Base-by-base conservation (phyloP, 257 asterid genomes). In the Scutellaria barbata region DNA sequence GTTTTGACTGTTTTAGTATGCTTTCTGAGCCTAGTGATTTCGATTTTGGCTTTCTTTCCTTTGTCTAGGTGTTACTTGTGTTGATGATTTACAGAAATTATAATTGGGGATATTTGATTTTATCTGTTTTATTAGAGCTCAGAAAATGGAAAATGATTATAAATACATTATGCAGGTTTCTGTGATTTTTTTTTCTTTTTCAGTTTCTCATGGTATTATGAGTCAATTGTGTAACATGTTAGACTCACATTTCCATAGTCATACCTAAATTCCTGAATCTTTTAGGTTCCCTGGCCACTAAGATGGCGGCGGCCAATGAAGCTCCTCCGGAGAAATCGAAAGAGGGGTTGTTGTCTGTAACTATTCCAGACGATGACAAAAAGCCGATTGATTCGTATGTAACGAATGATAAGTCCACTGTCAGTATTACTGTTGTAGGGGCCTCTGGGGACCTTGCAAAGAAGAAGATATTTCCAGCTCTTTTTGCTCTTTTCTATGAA, bases 381-480 rank as follows among this genome's bases (percentile, higher is more conserved):
- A 61, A 18, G 7, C 67, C 53, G 0, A 67, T 71, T 59, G 72
- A 39, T 72, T 72, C 63, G 17, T 78, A 73, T 76, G 16, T 42
- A 9, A 70, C 73, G 43, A 77, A 52, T 30, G 80, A 52, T 42
- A 80, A 81, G 58, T 85, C 96, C 14, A 88, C 96, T 13, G 95
- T 94, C 71, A 91, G 88, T 73, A 89, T 94, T 50, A 94, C 97
- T 39, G 90, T 91, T 14, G 99, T 94, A 22, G 99, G 99, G 55
- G 99, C 99, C 55, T 94, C 99, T 10, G 99, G 99, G 25, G 99
- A 94, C 81, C 96, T 94, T 67, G 99, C 99, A 45, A 94, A 89
- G 89, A 94, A 94, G 86, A 94, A 94, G 86, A 94, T 94, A 76
- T 91, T 94, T 77, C 99, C 99, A 55, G 99, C 99, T 43, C 96